Evolutionary conservation across 1,139 yeast species (phyloP).

Genomic region (Sugiyamaella castrensis): DNA sequence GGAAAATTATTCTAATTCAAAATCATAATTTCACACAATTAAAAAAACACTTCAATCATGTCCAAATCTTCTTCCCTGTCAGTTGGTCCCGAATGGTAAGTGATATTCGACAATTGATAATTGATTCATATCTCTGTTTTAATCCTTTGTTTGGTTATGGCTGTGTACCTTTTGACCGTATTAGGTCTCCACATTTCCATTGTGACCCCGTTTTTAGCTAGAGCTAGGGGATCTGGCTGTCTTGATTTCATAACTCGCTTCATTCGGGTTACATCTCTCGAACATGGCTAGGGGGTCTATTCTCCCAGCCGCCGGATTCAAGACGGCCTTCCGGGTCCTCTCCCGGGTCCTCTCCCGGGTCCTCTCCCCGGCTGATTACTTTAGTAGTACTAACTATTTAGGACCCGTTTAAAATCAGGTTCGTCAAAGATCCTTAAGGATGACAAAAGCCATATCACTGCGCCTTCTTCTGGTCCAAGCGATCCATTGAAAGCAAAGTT

Average conservation of each 20-base stretch:
- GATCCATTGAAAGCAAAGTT: conserved; percentile 20
- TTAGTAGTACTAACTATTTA: too few species aligned
- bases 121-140: not conserved
- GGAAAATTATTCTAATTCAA: not conserved
- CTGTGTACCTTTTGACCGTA: not conserved
- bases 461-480: conserved; percentile 2
- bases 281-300: too few species aligned
- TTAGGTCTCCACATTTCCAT: too few species aligned
- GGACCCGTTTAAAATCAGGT: conserved; percentile 13
- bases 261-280: too few species aligned
- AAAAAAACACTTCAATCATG: conserved; percentile 19
- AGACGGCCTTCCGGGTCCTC: too few species aligned
- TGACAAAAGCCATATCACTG: conserved; percentile 13
- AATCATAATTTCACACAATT: not conserved
- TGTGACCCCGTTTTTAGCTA: too few species aligned
- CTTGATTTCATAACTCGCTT: too few species aligned
- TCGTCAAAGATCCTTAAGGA: conserved; percentile 10
- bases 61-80: conserved; percentile 37
- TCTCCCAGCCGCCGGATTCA: too few species aligned
- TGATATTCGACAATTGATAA: not conserved
- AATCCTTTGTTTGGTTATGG: not conserved
- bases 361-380: too few species aligned
- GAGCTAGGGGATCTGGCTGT: too few species aligned
- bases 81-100: conserved; percentile 45
- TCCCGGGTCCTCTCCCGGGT: too few species aligned